Evolutionary conservation across 2,329 filamentous ascomycete species (phyloP).

Genomic region (Cladobotryum protrusum): DNA sequence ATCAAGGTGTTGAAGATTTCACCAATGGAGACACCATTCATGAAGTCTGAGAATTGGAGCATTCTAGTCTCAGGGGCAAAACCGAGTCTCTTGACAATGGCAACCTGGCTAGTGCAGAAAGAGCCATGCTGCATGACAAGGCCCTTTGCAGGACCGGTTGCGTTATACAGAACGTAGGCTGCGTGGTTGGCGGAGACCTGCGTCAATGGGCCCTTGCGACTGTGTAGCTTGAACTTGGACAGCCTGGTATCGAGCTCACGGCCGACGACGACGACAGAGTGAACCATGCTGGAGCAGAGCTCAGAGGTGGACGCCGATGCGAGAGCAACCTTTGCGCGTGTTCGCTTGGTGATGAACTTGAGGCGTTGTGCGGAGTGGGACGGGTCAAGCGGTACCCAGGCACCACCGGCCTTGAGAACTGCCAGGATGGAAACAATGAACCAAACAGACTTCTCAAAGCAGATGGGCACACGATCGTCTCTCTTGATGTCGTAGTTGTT

Average conservation of each 20-base stretch:
- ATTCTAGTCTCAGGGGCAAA: not conserved
- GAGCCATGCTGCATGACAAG: conserved; percentile 3
- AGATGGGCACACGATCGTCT: not conserved
- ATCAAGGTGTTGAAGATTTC: conserved; percentile 10
- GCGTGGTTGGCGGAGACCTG: no score
- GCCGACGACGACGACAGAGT: no score
- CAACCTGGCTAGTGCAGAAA: not conserved
- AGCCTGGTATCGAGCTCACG: not conserved
- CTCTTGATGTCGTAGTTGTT: no score
- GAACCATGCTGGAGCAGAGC: no score
- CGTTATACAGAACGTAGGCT: no score
- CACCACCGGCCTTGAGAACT: conserved; percentile 8
- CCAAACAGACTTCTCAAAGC: conserved; percentile 9
- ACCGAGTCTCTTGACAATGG: not conserved
- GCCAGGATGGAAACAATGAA: conserved; percentile 3
- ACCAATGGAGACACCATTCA: conserved; percentile 10
- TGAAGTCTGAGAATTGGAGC: conserved; percentile 14
- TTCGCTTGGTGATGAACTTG: conserved; percentile 2
- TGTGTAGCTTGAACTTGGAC: not conserved
- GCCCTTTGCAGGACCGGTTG: conserved; percentile 5
- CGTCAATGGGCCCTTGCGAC: no score
- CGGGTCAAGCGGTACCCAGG: conserved; percentile 5
- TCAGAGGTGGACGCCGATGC: no score
- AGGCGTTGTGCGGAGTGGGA: conserved; percentile 2
- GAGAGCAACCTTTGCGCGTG: no score